Evolutionary conservation across 371 early-diverging fungal species (phyloP).

Genomic region (Rhizomucor miehei): DNA sequence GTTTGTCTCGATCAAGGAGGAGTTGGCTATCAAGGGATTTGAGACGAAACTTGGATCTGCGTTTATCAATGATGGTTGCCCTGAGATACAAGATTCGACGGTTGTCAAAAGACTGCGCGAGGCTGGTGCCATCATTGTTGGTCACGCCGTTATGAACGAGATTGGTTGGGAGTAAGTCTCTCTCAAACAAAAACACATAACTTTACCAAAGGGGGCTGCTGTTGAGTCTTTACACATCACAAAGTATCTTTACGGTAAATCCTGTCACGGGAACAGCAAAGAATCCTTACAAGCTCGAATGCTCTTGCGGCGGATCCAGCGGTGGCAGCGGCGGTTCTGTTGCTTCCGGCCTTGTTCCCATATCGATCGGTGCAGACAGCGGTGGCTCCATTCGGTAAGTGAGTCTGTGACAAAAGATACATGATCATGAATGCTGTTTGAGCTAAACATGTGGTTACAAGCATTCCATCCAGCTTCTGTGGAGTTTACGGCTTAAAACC

Average conservation of each 20-base stretch:
- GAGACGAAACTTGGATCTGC: slow-evolving; percentile 61
- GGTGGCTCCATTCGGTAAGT: slow-evolving; percentile 64
- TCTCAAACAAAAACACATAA: background rate
- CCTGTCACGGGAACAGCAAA: slow-evolving; percentile 58
- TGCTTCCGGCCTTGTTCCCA: slow-evolving; percentile 60
- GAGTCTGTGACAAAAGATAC: background rate
- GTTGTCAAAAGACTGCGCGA: slow-evolving; percentile 45
- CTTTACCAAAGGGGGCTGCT: background rate
- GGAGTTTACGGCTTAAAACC: slow-evolving; percentile 76
- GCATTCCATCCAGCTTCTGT: slow-evolving; percentile 70
- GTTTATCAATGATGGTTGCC: slow-evolving; percentile 60
- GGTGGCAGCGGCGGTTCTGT: slow-evolving; percentile 68
- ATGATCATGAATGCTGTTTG: background rate
- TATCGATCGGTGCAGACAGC: slow-evolving; percentile 74
- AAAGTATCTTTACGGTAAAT: slow-evolving; percentile 46
- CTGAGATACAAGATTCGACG: slow-evolving; percentile 46
- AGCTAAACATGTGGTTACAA: slow-evolving; percentile 3
- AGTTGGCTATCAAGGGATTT: slow-evolving; percentile 53
- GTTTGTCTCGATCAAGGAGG: slow-evolving; percentile 58
- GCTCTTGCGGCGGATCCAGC: slow-evolving; percentile 71
- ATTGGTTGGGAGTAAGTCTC: slow-evolving; percentile 51
- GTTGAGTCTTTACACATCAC: background rate
- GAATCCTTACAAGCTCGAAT: slow-evolving; percentile 61
- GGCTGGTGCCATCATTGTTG: slow-evolving; percentile 59
- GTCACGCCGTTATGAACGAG: slow-evolving; percentile 62